phyloP scores from a whole-genome alignment of 805 yeast genomes.

The Hermanozyma aechmeae region DNA sequence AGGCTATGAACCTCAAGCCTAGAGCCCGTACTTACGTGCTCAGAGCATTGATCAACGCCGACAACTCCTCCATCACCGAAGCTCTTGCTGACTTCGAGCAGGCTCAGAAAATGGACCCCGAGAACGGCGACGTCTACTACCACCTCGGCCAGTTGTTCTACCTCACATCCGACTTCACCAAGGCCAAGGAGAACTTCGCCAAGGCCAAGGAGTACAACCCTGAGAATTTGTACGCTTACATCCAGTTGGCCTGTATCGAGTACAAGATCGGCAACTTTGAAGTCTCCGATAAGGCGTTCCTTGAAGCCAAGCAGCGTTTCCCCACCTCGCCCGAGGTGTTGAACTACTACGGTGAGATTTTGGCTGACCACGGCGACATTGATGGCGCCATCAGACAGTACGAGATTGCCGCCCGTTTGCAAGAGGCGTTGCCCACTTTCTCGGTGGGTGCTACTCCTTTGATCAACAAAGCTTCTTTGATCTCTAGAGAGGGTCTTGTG shows the following conservation, averaged over 20 bases:
- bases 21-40: slow-evolving; percentile 76
- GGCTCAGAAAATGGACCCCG: slow-evolving; percentile 62
- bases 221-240: slow-evolving; percentile 71
- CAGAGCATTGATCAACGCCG: slow-evolving; percentile 77
- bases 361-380: slow-evolving; percentile 71
- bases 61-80: slow-evolving; percentile 53
- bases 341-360: slow-evolving; percentile 90
- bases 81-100: slow-evolving; percentile 57
- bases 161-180: slow-evolving; percentile 61
- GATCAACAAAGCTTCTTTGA: slow-evolving; percentile 76
- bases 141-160: slow-evolving; percentile 91
- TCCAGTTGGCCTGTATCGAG: slow-evolving; percentile 87
- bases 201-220: slow-evolving; percentile 70
- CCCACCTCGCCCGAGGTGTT: slow-evolving; percentile 88
- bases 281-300: slow-evolving; percentile 57
- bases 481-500: slow-evolving; percentile 46
- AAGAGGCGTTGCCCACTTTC: slow-evolving; percentile 55
- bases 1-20: slow-evolving; percentile 59
- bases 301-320: slow-evolving; percentile 62
- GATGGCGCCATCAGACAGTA: slow-evolving; percentile 72
- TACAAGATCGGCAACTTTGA: slow-evolving; percentile 64
- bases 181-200: slow-evolving; percentile 67
- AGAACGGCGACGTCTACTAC: slow-evolving; percentile 77
- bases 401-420: slow-evolving; percentile 78
- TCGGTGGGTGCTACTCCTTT: slow-evolving; percentile 85